Conservation (phyloP, 305 asterid species). For the Andrographis paniculata region DNA sequence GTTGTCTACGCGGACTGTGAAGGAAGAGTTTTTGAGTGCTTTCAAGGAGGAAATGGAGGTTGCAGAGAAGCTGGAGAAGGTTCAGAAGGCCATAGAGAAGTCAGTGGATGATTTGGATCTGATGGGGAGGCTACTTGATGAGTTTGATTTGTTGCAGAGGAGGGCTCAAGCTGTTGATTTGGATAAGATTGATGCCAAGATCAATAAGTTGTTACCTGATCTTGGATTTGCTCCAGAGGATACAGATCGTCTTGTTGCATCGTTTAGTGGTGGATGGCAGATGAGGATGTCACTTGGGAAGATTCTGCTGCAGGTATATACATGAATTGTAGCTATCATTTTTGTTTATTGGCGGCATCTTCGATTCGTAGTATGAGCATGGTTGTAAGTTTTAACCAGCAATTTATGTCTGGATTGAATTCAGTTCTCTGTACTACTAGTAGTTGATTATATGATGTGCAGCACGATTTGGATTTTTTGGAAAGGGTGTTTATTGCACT, state of each 20-base stretch:
- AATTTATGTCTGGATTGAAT: not conserved
- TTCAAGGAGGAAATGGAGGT: conserved; percentile 98
- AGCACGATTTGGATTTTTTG: no score
- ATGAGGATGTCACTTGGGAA: conserved; percentile 99
- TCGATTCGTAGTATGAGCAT: not conserved
- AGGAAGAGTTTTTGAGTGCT: conserved; percentile 84
- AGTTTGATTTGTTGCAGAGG: conserved; percentile 94
- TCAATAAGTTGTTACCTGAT: conserved; percentile 86
- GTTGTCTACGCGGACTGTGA: conserved; percentile 64
- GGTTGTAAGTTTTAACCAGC: not conserved
- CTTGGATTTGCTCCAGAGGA: conserved; percentile 89
- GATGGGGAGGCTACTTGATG: conserved; percentile 97
- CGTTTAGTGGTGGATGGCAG: conserved; percentile 98
- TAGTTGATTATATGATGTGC: not conserved
- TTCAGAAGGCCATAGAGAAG: conserved; percentile 89
- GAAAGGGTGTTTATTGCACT: not conserved
- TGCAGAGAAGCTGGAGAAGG: conserved; percentile 76
- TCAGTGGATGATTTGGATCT: conserved; percentile 87
- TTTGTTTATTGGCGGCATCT: not conserved
- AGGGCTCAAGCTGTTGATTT: conserved; percentile 95
- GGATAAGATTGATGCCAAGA: conserved; percentile 83
- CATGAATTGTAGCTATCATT: conserved; percentile 1
- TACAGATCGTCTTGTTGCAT: conserved; percentile 89
- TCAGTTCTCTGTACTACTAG: not conserved
- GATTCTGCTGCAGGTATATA: conserved; percentile 83